Conservation (phyloP, 2,329 filamentous ascomycete genomes). For the Fusarium sp. region DNA sequence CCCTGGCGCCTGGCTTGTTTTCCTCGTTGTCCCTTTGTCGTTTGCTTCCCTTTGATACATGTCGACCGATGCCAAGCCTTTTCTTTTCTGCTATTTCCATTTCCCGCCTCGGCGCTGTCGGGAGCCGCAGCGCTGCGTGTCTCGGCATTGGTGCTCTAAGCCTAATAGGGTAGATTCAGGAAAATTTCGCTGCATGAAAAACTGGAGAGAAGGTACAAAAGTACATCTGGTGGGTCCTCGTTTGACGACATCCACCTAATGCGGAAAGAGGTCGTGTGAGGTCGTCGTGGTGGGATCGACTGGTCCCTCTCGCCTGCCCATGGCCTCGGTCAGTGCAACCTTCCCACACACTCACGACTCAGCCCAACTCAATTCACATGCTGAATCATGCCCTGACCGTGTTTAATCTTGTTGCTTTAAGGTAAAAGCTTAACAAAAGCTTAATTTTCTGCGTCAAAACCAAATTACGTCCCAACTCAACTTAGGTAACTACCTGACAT, state of each 20-base stretch:
- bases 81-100: conserved; percentile 24
- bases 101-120: conserved; percentile 34
- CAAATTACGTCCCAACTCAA: neutral
- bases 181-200: conserved; percentile 28
- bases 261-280: conserved; percentile 40
- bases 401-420: neutral
- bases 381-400: neutral
- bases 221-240: neutral
- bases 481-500: neutral
- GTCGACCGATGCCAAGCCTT: conserved; percentile 30
- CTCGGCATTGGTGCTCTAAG: conserved; percentile 18
- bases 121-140: conserved; percentile 23
- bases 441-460: conserved; percentile 1
- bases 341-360: neutral
- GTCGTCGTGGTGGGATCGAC: neutral
- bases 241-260: conserved; percentile 29
- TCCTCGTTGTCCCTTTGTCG: neutral
- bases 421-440: conserved; percentile 17
- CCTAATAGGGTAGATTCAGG: conserved; percentile 5
- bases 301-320: neutral
- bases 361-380: conserved; percentile 9
- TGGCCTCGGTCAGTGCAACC: neutral
- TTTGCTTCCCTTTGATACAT: neutral
- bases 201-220: neutral
- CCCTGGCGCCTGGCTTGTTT: neutral